Conservation (phyloP, 2,329 filamentous ascomycete species). For the Aspergillus pseudonomiae region DNA sequence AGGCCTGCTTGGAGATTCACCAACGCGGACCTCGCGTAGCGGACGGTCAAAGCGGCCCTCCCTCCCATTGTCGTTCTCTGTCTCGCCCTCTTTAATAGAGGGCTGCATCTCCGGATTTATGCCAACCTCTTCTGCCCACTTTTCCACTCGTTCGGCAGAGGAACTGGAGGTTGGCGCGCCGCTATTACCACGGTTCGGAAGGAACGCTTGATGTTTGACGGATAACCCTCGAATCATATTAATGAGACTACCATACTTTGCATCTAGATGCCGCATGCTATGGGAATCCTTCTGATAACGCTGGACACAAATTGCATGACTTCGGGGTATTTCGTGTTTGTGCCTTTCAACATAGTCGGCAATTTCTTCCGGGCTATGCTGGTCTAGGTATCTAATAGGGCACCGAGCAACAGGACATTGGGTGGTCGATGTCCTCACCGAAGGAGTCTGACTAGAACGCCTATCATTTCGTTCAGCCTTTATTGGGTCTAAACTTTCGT, state of each 20-base stretch:
- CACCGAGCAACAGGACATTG: constrained; percentile 75
- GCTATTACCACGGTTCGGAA: constrained; percentile 58
- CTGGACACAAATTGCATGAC: constrained; percentile 88
- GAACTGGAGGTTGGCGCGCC: constrained; percentile 38
- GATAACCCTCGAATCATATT: constrained; percentile 94
- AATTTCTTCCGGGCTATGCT: constrained; percentile 90
- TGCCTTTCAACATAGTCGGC: constrained; percentile 92
- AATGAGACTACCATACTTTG: constrained; percentile 88
- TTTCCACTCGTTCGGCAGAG: constrained; percentile 74
- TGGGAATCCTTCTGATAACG: constrained; percentile 86
- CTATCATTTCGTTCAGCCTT: constrained; percentile 51
- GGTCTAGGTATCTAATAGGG: constrained; percentile 88
- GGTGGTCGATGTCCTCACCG: constrained; percentile 51
- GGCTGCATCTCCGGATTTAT: constrained; percentile 51
- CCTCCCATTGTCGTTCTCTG: constrained; percentile 58
- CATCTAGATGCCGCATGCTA: constrained; percentile 84
- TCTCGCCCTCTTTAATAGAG: constrained; percentile 45
- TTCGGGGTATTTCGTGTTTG: constrained; percentile 91
- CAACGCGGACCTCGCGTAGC: constrained; percentile 85
- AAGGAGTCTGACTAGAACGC: constrained; percentile 46
- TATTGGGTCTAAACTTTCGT: constrained; percentile 64
- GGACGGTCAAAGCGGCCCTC: constrained; percentile 79
- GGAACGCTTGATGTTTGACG: constrained; percentile 82
- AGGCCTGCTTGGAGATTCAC: constrained; percentile 87
- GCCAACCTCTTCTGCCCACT: constrained; percentile 81